Conservation (phyloP, 257 asterid genomes). For the Ligustrum vulgare region DNA sequence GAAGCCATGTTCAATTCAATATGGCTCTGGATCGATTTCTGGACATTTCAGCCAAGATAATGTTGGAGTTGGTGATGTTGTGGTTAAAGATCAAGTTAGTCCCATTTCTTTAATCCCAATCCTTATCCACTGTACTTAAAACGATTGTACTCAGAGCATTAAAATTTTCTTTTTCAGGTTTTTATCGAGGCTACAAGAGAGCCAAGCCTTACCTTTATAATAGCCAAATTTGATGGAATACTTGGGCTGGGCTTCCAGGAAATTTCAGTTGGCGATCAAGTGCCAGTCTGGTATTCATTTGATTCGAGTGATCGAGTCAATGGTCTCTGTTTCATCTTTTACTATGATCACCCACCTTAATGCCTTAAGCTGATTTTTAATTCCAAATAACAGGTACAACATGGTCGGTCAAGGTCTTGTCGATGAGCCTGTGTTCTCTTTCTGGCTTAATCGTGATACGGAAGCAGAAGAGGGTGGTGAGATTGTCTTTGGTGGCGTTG, state of each 20-base stretch:
- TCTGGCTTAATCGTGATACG: slow-evolving; percentile 81
- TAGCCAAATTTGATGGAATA: slow-evolving; percentile 87
- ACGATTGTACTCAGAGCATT: background rate
- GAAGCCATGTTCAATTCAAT: slow-evolving; percentile 61
- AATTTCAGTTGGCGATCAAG: slow-evolving; percentile 76
- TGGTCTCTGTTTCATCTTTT: slow-evolving; percentile 1
- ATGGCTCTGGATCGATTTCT: slow-evolving; percentile 87
- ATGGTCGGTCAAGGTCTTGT: slow-evolving; percentile 82
- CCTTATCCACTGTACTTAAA: background rate
- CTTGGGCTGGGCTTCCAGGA: slow-evolving; percentile 97
- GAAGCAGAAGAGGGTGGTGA: slow-evolving; percentile 82
- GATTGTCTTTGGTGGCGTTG: slow-evolving; percentile 84
- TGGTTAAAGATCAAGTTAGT: slow-evolving; percentile 82
- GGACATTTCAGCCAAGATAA: slow-evolving; percentile 89
- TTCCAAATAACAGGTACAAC: slow-evolving; percentile 59
- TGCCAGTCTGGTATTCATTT: slow-evolving; percentile 74
- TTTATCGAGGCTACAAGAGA: slow-evolving; percentile 81
- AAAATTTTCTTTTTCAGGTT: slow-evolving; percentile 39
- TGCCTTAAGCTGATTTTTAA: slow-evolving; percentile 2
- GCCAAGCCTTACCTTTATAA: slow-evolving; percentile 72
- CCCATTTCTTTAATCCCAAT: background rate
- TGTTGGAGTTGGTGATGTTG: slow-evolving; percentile 83
- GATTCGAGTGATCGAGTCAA: background rate
- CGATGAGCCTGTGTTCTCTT: slow-evolving; percentile 69
- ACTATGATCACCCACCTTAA: background rate